Evolutionary conservation across 306 rosid species (phyloP), one percentile per base, ranked within the genome.

Genomic region (Medicago ruthenica): DNA sequence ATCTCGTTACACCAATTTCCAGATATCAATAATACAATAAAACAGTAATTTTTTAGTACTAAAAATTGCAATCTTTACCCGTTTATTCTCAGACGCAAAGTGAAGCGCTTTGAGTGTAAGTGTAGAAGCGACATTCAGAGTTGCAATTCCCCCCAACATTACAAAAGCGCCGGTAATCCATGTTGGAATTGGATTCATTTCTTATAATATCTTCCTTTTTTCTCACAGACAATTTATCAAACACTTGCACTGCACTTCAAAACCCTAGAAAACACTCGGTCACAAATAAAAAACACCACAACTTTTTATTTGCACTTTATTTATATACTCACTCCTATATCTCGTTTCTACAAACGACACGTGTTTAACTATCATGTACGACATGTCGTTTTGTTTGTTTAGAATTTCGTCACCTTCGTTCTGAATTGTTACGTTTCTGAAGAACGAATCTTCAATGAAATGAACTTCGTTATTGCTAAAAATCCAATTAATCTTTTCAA

Each of bases 51-150:
- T 3, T 48, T 47, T 0, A 14, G 14, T 16, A 51, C n/a, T n/a
- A n/a, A n/a, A n/a, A n/a, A 55, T 9, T 57, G 15, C 8, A 9
- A 76, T 76, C 39, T 37, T 83, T 84, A 95, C 98, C 85, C 93
- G 77, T 86, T 88, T 92, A 76, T 88, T 84, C 79, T 92, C 96
- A 27, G 86, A 50, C 66, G 76, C 80, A 45, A 81, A 31, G 8
- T 82, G 85, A 67, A 95, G 85, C 20, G 82, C 84, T 79, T 87
- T 83, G 17, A 92, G 79, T 15, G 96, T 88, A 76, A 73, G 87
- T 11, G 91, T 61, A 18, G 90, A 92, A 81, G 84, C 92, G 58
- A 92, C 24, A 54, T 90, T 92, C 37, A 95, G 75, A 13, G 97
- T 80, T 60, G 74, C 36, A 63, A 89, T 15, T 70, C 97, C 98